Evolutionary conservation across 345 rosid genomes (phyloP).

Genomic region (Eucalyptus pauciflora): DNA sequence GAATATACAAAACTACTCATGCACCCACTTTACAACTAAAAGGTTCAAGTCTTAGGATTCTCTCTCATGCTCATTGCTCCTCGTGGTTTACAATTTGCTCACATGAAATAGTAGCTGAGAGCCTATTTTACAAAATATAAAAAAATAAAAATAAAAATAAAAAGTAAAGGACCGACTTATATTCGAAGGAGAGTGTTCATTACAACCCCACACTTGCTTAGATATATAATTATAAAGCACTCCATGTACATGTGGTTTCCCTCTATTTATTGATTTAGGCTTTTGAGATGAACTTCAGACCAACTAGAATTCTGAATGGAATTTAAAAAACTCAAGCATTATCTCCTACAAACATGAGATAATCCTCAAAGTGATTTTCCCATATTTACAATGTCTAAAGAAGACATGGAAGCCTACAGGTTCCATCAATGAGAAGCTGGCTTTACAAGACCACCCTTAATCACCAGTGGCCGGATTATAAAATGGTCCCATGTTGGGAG

Average conservation of each 20-base stretch:
- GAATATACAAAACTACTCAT: background rate
- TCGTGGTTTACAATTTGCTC: background rate
- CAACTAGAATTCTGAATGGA: background rate
- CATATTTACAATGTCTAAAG: background rate
- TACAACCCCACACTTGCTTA: background rate
- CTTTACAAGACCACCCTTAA: background rate
- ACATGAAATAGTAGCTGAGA: background rate
- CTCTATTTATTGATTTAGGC: background rate
- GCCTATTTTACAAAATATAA: background rate
- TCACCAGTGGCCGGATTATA: background rate
- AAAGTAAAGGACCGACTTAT: background rate
- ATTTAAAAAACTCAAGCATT: background rate
- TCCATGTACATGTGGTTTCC: background rate
- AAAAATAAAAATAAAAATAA: background rate
- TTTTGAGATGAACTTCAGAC: background rate
- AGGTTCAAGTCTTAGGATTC: background rate
- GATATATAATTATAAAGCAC: background rate
- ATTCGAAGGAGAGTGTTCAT: background rate
- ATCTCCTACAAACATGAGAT: background rate
- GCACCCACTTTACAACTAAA: background rate
- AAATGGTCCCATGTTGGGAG: background rate
- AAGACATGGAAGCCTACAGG: background rate
- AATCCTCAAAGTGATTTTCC: background rate
- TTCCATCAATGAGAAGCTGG: background rate
- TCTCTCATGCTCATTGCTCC: background rate